A percentile compares a stretch with the other conserved stretches of the same genome.
Conservation (phyloP, 208 protist species). For the Leishmania guyanensis region DNA sequence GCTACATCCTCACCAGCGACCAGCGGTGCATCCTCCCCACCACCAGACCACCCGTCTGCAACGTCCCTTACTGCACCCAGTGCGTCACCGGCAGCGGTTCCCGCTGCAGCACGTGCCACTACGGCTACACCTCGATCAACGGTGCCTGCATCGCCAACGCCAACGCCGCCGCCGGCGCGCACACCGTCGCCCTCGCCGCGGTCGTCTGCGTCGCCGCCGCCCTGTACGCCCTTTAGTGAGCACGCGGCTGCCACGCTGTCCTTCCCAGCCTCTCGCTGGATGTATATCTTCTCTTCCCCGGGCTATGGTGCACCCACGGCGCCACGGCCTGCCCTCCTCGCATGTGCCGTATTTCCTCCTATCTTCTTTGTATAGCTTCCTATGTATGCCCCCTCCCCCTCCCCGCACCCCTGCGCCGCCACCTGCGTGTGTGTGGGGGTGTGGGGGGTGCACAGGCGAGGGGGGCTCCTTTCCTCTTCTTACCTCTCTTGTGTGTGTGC, state of each 20-base stretch:
- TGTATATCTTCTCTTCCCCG: neutral
- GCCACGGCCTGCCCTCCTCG: neutral
- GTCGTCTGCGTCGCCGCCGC: constrained; percentile 3
- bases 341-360: neutral
- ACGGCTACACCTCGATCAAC: neutral
- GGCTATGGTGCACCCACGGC: neutral
- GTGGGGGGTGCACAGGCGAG: too few species aligned
- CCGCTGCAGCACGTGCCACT: neutral
- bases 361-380: neutral
- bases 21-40: neutral
- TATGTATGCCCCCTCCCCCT: neutral
- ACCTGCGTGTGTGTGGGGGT: neutral
- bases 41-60: neutral
- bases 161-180: neutral
- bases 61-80: neutral
- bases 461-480: too few species aligned
- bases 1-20: neutral
- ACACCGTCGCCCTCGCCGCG: constrained; percentile 7
- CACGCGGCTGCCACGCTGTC: neutral
- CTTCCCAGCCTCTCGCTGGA: neutral
- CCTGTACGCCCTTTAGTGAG: constrained; percentile 9
- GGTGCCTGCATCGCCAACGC: neutral
- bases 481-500: too few species aligned
- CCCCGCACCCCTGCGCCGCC: neutral
- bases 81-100: neutral